A percentile compares a stretch with the other conserved stretches of the same genome.
phyloP scores from a whole-genome alignment of 2,329 filamentous ascomycete species.

The Fulvia fulva region DNA sequence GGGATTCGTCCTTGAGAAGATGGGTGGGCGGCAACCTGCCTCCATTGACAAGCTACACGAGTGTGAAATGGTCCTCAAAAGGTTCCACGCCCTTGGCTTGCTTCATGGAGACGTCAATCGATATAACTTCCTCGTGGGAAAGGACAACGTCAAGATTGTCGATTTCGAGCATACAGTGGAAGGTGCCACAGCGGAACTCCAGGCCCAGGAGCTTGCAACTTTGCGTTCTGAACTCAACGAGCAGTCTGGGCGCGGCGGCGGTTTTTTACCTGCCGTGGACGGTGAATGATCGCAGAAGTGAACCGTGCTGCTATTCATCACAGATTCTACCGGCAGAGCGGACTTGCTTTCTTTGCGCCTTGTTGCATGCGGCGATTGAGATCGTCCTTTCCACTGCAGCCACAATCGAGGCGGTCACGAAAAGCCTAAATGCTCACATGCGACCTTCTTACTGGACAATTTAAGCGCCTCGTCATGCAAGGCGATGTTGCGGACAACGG shows the following conservation, averaged over 20 bases:
- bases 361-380: no score
- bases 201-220: background rate
- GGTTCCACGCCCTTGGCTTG: slow-evolving; percentile 11
- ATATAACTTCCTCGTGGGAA: slow-evolving; percentile 11
- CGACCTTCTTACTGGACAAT: background rate
- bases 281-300: background rate
- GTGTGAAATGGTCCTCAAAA: slow-evolving; percentile 3
- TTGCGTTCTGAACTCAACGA: background rate
- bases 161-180: slow-evolving; percentile 12
- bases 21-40: slow-evolving; percentile 3
- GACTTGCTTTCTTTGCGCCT: no score
- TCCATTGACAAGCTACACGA: slow-evolving; percentile 8
- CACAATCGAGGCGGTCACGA: background rate
- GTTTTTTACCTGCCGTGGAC: background rate
- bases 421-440: background rate
- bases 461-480: background rate
- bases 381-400: background rate
- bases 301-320: no score
- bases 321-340: no score
- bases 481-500: background rate
- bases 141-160: slow-evolving; percentile 7
- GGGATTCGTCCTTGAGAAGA: slow-evolving; percentile 5
- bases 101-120: slow-evolving; percentile 16
- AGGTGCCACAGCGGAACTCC: background rate
- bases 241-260: background rate